phyloP scores from a whole-genome alignment of 129 eudicot genomes.

The Escallonia herrerae region DNA sequence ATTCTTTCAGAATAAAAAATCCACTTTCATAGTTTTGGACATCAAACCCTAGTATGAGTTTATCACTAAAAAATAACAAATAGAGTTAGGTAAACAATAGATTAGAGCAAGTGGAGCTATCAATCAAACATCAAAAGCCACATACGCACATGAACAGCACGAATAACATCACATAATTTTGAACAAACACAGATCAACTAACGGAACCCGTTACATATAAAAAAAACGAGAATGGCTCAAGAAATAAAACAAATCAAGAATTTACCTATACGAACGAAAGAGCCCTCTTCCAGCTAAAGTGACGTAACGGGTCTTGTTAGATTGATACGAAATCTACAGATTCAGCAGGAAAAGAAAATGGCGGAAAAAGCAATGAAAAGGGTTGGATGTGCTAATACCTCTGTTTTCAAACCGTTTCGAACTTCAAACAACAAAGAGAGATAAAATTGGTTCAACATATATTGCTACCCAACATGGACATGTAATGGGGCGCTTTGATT shows the following conservation, averaged over 20 bases:
- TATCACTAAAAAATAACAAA: constrained; percentile 14
- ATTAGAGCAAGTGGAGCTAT: constrained; percentile 31
- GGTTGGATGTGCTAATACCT: too few species aligned
- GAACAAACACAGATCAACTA: constrained; percentile 24
- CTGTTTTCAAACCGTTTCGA: background rate
- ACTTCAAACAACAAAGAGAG: constrained; percentile 1
- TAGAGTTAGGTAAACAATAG: constrained; percentile 25
- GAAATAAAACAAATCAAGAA: constrained; percentile 12
- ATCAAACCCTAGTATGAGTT: constrained; percentile 27
- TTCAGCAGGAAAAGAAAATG: background rate
- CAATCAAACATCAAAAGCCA: constrained; percentile 44
- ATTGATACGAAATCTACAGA: constrained; percentile 27
- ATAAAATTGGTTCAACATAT: background rate
- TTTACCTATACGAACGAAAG: constrained; percentile 31
- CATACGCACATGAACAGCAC: constrained; percentile 19
- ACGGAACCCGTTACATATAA: background rate
- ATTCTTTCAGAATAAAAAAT: background rate
- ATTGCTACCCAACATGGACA: too few species aligned
- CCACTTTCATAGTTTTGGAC: constrained; percentile 10
- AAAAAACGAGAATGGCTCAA: constrained; percentile 5
- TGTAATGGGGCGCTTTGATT: background rate
- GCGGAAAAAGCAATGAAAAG: constrained; percentile 6
- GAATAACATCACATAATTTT: constrained; percentile 11
- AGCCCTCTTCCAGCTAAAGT: background rate
- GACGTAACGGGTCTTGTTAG: constrained; percentile 38